Evolutionary conservation across 208 protist genomes (phyloP).

Genomic region (Trypanosoma avium): DNA sequence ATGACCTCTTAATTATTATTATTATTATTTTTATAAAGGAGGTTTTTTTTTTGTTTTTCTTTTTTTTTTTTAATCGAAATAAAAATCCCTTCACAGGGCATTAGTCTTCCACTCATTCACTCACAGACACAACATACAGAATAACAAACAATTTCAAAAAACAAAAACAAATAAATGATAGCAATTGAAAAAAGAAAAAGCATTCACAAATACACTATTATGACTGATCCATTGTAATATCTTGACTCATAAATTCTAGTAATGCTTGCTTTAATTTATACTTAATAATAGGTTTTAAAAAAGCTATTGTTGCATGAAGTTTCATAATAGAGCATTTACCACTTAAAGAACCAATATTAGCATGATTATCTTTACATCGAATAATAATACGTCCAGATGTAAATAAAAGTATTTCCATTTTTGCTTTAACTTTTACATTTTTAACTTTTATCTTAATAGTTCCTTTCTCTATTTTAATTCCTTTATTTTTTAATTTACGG

Average conservation of each 20-base stretch:
- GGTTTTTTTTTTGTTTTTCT: too few species aligned
- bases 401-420: constrained; percentile 12
- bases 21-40: too few species aligned
- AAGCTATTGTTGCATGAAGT: constrained; percentile 41
- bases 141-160: too few species aligned
- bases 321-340: constrained; percentile 41
- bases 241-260: not conserved
- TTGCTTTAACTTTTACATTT: constrained; percentile 23
- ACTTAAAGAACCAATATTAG: constrained; percentile 29
- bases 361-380: constrained; percentile 17
- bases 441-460: constrained; percentile 22
- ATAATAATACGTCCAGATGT: constrained; percentile 18
- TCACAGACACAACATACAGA: too few species aligned
- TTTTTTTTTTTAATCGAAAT: too few species aligned
- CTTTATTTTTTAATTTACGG: not conserved
- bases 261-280: constrained; percentile 18
- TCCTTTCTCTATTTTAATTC: constrained; percentile 4
- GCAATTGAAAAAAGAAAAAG: too few species aligned
- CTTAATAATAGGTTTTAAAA: constrained; percentile 54
- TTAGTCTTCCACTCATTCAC: too few species aligned
- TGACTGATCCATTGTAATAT: constrained; percentile 5
- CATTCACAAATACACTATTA: too few species aligned
- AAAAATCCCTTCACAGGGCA: too few species aligned
- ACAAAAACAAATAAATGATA: too few species aligned
- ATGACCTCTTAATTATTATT: too few species aligned